phyloP scores from a whole-genome alignment of 2,329 filamentous ascomycete genomes.

The Sphaerulina musiva region DNA sequence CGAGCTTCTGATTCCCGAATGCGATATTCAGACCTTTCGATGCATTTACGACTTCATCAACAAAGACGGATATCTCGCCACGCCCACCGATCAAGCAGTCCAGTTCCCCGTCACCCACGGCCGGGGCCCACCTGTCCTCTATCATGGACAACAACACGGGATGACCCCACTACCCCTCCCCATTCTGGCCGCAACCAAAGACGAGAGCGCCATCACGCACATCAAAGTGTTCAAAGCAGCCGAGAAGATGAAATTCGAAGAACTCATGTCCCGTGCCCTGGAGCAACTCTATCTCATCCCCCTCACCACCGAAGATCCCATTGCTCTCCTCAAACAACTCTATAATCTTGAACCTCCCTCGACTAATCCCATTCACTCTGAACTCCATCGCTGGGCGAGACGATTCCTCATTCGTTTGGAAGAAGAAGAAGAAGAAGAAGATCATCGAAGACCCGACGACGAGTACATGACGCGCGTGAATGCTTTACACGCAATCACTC shows the following conservation, averaged over 20 bases:
- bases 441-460: neutral
- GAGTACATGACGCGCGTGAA: neutral
- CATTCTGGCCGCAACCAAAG: neutral
- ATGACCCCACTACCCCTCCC: neutral
- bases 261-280: constrained; percentile 34
- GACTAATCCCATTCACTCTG: constrained; percentile 18
- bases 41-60: constrained; percentile 33
- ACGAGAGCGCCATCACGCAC: constrained; percentile 21
- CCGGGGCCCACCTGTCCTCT: constrained; percentile 16
- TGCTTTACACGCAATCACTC: neutral
- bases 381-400: constrained; percentile 27
- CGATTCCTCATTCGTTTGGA: constrained; percentile 14
- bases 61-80: constrained; percentile 16
- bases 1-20: constrained; percentile 31
- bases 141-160: neutral
- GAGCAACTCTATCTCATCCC: constrained; percentile 30
- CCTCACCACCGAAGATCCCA: constrained; percentile 34
- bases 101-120: constrained; percentile 1
- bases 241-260: constrained; percentile 33
- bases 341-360: constrained; percentile 26
- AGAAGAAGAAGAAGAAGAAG: neutral
- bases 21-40: constrained; percentile 30
- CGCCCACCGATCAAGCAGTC: constrained; percentile 7
- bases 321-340: constrained; percentile 33
- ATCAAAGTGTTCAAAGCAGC: constrained; percentile 33